Conservation (phyloP, 1,139 yeast genomes). For the Yamadazyma dendronema region DNA sequence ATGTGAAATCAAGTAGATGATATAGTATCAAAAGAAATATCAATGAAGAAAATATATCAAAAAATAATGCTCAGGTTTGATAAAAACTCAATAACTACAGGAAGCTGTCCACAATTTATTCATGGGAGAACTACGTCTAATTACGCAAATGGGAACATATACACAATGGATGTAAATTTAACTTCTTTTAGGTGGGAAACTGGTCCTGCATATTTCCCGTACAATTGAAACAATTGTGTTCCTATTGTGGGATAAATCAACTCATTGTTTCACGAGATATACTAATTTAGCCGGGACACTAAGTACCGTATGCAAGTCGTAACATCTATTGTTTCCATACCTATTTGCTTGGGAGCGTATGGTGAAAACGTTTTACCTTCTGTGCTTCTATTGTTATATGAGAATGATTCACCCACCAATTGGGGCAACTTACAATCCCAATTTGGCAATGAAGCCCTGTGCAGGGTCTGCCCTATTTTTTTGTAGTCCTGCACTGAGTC, state of each 20-base stretch:
- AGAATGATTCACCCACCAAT: too few relatives aligned
- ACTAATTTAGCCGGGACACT: too few relatives aligned
- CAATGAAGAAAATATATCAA: neutral
- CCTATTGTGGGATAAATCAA: too few relatives aligned
- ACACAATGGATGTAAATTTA: neutral
- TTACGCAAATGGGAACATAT: neutral
- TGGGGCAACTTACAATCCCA: too few relatives aligned
- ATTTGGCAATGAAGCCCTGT: neutral
- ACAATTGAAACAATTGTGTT: neutral
- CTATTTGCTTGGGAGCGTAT: neutral
- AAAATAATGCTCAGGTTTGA: neutral
- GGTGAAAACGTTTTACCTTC: neutral
- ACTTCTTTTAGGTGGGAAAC: neutral
- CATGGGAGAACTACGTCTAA: neutral
- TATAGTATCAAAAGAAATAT: neutral
- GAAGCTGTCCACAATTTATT: neutral
- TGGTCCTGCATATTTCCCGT: neutral
- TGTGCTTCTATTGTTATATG: neutral
- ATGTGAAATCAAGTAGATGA: neutral
- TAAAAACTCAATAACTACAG: neutral
- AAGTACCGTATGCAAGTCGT: too few relatives aligned
- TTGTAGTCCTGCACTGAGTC: too few relatives aligned
- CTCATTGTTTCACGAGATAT: too few relatives aligned
- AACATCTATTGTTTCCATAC: too few relatives aligned
- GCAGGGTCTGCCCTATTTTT: neutral